phyloP scores from a whole-genome alignment of 2,329 filamentous ascomycete species.

The Ophiostoma novo-ulmi region DNA sequence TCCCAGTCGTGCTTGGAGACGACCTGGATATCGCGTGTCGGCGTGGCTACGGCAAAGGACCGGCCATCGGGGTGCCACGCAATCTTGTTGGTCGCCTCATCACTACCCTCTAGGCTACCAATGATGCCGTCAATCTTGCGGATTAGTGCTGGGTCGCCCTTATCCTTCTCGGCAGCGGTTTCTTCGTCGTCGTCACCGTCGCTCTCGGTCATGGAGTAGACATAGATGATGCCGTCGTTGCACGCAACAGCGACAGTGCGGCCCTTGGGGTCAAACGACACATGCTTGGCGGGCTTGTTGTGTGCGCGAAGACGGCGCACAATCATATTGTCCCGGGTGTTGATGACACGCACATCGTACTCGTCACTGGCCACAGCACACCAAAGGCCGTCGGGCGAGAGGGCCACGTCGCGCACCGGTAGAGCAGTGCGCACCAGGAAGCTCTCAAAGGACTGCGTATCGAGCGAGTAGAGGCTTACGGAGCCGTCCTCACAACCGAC shows the following conservation, averaged over 20 bases:
- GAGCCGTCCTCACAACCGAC: conserved; percentile 90
- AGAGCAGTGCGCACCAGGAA: conserved; percentile 80
- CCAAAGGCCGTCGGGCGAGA: conserved; percentile 79
- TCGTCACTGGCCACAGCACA: conserved; percentile 96
- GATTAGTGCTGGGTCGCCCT: conserved; percentile 61
- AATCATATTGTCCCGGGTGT: conserved; percentile 68
- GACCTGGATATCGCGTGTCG: conserved; percentile 76
- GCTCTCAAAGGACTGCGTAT: conserved; percentile 67
- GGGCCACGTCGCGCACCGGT: conserved; percentile 76
- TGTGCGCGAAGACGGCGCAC: conserved; percentile 80
- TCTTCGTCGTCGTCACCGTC: conserved; percentile 37
- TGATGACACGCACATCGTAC: conserved; percentile 82
- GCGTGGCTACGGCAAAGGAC: conserved; percentile 80
- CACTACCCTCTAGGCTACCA: conserved; percentile 68
- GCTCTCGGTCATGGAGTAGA: conserved; percentile 76
- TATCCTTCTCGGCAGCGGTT: not conserved
- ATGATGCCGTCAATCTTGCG: conserved; percentile 84
- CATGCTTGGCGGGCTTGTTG: conserved; percentile 79
- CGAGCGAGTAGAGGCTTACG: conserved; percentile 87
- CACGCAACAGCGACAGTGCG: conserved; percentile 73
- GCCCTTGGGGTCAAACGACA: conserved; percentile 79
- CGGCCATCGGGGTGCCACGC: conserved; percentile 93
- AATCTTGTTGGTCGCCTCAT: conserved; percentile 67
- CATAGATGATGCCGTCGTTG: conserved; percentile 81
- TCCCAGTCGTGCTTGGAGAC: conserved; percentile 89